Evolutionary conservation across 2,329 filamentous ascomycete species (phyloP).

Genomic region (Magnaporthales sp.): DNA sequence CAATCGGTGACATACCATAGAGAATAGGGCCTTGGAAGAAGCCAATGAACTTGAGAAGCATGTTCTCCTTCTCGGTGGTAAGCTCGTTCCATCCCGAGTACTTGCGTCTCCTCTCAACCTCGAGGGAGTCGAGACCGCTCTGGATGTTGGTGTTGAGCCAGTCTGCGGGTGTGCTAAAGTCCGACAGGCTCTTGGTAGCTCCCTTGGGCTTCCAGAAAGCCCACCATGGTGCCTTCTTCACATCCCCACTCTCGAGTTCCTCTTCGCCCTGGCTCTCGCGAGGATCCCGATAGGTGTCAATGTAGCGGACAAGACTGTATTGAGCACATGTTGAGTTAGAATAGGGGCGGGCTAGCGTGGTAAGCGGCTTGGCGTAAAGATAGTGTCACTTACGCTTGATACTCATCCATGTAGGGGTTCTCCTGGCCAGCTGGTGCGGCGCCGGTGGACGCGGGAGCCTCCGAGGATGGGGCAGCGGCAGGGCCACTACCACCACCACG

Average conservation of each 20-base stretch:
- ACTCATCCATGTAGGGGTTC: constrained; percentile 21
- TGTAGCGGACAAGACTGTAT: constrained; percentile 19
- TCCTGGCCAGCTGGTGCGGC: constrained; percentile 10
- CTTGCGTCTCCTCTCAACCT: constrained; percentile 58
- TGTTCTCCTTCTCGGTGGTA: constrained; percentile 65
- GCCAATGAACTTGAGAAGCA: constrained; percentile 64
- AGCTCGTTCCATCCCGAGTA: constrained; percentile 64
- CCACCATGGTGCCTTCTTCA: constrained; percentile 24
- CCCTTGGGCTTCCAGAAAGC: constrained; percentile 24
- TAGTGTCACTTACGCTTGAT: constrained; percentile 19
- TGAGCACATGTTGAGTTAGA: background rate
- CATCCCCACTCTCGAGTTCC: constrained; percentile 14
- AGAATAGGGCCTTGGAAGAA: constrained; percentile 72
- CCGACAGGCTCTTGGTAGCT: constrained; percentile 17
- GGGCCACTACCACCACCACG: constrained; percentile 4
- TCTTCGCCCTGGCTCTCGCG: constrained; percentile 18
- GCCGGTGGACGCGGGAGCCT: constrained; percentile 13
- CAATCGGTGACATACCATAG: constrained; percentile 50
- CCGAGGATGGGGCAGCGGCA: constrained; percentile 14
- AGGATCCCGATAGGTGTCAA: constrained; percentile 28
- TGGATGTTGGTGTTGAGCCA: constrained; percentile 62
- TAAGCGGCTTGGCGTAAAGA: background rate
- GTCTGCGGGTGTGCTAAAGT: constrained; percentile 25
- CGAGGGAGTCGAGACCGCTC: constrained; percentile 47
- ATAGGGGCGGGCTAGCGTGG: background rate